Conservation (phyloP, 495 filamentous ascomycete species). For the Copromyces sp. region DNA sequence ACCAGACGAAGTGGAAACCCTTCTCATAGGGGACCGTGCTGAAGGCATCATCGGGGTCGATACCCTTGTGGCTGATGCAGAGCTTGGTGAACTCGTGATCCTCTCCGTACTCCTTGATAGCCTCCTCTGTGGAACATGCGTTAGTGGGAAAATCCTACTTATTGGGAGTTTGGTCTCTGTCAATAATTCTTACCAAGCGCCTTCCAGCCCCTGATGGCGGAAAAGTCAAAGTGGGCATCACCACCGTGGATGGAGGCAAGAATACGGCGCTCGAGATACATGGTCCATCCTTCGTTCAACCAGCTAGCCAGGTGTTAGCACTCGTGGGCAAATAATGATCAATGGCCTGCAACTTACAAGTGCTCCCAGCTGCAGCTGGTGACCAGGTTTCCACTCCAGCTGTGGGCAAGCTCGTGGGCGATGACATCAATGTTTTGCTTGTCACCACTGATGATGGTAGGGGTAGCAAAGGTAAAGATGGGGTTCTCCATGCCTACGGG, state of each 20-base stretch:
- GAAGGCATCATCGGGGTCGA: slow-evolving; percentile 93
- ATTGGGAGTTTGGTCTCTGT: neutral
- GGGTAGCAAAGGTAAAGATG: slow-evolving; percentile 86
- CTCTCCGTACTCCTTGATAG: slow-evolving; percentile 62
- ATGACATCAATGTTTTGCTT: slow-evolving; percentile 94
- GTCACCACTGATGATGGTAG: slow-evolving; percentile 84
- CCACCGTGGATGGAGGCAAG: slow-evolving; percentile 54
- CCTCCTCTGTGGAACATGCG: slow-evolving; percentile 43
- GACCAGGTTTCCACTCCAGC: slow-evolving; percentile 90
- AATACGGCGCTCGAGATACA: slow-evolving; percentile 80
- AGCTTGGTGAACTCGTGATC: slow-evolving; percentile 91
- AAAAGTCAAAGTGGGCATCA: slow-evolving; percentile 80
- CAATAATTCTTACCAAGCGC: slow-evolving; percentile 33
- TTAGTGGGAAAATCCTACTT: neutral
- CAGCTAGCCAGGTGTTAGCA: slow-evolving; percentile 39
- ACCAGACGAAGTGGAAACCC: slow-evolving; percentile 54
- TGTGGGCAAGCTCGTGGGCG: slow-evolving; percentile 85
- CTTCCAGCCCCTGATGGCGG: slow-evolving; percentile 78
- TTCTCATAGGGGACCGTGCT: slow-evolving; percentile 74
- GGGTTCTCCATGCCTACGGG: slow-evolving; percentile 83
- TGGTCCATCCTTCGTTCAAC: slow-evolving; percentile 95
- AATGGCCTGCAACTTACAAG: slow-evolving; percentile 41
- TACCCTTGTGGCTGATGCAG: slow-evolving; percentile 72
- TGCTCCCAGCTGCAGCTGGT: slow-evolving; percentile 91
- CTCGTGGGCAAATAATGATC: neutral